Evolutionary conservation across 768 basidiomycete genomes (phyloP).

Genomic region (Baorangia bicolor): DNA sequence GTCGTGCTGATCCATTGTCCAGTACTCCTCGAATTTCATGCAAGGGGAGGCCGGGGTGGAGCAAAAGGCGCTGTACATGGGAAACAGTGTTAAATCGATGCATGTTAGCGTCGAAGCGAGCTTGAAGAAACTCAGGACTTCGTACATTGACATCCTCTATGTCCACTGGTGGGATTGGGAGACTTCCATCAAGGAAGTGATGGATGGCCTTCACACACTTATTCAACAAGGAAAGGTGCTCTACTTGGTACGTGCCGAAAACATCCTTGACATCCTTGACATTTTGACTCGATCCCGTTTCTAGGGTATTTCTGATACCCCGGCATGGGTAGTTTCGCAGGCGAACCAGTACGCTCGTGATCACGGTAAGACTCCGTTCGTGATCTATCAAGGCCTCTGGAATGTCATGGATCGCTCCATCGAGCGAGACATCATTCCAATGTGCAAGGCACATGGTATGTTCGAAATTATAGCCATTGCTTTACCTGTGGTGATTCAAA

Average conservation of each 20-base stretch:
- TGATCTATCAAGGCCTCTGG: constrained; percentile 52
- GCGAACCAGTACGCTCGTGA: constrained; percentile 52
- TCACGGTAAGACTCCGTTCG: constrained; percentile 50
- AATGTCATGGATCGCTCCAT: constrained; percentile 45
- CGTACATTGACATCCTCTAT: constrained; percentile 60
- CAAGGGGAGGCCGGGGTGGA: constrained; percentile 9
- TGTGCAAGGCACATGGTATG: constrained; percentile 33
- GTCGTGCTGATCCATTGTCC: background rate
- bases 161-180: constrained; percentile 53
- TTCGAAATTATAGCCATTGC: background rate
- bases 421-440: constrained; percentile 53
- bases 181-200: constrained; percentile 45
- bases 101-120: constrained; percentile 33
- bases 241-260: constrained; percentile 32
- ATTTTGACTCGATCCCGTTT: background rate
- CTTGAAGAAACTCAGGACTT: constrained; percentile 52
- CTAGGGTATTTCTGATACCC: constrained; percentile 44
- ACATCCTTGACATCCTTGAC: background rate
- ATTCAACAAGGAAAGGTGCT: constrained; percentile 45
- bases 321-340: constrained; percentile 49
- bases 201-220: constrained; percentile 44
- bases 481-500: background rate
- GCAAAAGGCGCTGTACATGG: constrained; percentile 31
- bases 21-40: constrained; percentile 27
- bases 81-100: constrained; percentile 41